Percentiles rank a stretch among this genome's conserved stretches.
Conservation (phyloP, 192 early-diverging fungal genomes). For the Coemansia sp. region DNA sequence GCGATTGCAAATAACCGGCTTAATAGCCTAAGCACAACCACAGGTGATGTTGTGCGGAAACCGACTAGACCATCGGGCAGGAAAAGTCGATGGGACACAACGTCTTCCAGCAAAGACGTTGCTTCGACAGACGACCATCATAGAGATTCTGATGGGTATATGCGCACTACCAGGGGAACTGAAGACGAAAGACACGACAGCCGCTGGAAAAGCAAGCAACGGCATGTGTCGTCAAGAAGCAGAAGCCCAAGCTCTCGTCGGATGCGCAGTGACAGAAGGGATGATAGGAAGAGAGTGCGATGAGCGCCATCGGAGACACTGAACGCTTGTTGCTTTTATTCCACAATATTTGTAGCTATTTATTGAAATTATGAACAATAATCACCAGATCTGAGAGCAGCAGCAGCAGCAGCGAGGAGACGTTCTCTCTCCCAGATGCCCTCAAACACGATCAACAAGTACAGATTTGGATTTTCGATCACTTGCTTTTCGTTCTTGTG, state of each 20-base stretch:
- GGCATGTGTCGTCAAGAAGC: background rate
- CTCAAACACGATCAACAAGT: too few relatives aligned
- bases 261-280: background rate
- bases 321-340: background rate
- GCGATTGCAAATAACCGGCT: constrained; percentile 11
- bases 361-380: too few relatives aligned
- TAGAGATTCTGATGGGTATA: background rate
- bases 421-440: too few relatives aligned
- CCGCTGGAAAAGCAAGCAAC: background rate
- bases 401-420: too few relatives aligned
- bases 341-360: too few relatives aligned
- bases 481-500: constrained; percentile 8
- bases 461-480: background rate
- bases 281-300: background rate
- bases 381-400: too few relatives aligned
- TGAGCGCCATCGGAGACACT: background rate
- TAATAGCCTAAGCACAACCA: background rate
- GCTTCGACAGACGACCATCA: background rate
- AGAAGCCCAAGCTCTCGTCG: background rate
- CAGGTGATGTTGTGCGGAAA: background rate
- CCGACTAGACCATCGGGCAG: constrained; percentile 15
- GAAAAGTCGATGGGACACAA: constrained; percentile 36
- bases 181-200: background rate
- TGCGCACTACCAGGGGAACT: background rate
- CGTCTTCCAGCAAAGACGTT: background rate